Evolutionary conservation across 2,329 filamentous ascomycete genomes (phyloP).

Genomic region (Phyllosticta capitalensis): DNA sequence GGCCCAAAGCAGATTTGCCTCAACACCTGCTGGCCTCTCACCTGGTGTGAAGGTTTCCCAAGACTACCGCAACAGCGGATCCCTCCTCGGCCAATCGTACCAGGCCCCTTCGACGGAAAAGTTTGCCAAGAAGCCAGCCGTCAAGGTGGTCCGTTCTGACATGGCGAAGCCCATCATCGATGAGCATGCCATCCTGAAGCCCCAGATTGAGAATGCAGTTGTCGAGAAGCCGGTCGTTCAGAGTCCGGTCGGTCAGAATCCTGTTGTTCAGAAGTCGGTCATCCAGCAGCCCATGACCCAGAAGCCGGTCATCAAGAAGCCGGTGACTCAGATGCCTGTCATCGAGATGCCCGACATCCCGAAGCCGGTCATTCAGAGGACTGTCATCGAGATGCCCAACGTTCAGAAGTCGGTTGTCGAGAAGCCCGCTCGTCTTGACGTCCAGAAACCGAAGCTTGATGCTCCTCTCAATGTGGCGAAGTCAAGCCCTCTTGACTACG

Average conservation of each 20-base stretch:
- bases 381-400: too few relatives aligned
- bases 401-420: too few relatives aligned
- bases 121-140: neutral
- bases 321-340: too few relatives aligned
- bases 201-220: neutral
- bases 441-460: too few relatives aligned
- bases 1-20: neutral
- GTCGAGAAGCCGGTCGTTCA: neutral
- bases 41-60: neutral
- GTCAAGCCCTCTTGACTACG: neutral
- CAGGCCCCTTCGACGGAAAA: constrained; percentile 5
- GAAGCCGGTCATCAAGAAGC: too few relatives aligned
- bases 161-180: neutral
- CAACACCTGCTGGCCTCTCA: neutral
- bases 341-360: too few relatives aligned
- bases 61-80: neutral
- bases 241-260: too few relatives aligned
- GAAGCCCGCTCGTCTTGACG: too few relatives aligned
- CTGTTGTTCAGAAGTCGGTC: too few relatives aligned
- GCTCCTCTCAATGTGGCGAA: too few relatives aligned
- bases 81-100: constrained; percentile 4
- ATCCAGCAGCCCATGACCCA: too few relatives aligned
- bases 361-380: too few relatives aligned
- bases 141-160: neutral
- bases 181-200: neutral